phyloP scores from a whole-genome alignment of 176 grass and related monocot species.

The Cymbopogon citratus region DNA sequence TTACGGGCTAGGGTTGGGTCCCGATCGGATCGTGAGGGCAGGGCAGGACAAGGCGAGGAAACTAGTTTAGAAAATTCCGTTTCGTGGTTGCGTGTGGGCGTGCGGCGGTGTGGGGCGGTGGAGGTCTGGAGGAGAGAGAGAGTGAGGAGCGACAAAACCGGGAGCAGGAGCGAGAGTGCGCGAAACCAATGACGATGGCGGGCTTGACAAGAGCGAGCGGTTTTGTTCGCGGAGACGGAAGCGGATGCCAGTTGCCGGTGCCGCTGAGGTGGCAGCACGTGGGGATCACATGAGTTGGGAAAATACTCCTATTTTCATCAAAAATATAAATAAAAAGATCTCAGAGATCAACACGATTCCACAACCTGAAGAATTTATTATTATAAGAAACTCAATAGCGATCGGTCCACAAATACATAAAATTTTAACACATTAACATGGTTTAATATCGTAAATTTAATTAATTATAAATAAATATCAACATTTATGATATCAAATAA shows the following conservation, averaged over 20 bases:
- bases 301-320: not conserved
- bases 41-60: not conserved
- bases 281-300: slow-evolving; percentile 15
- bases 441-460: too few species aligned
- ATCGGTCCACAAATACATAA: too few species aligned
- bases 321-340: too few species aligned
- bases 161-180: not conserved
- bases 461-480: too few species aligned
- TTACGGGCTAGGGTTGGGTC: slow-evolving; percentile 23
- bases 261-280: slow-evolving; percentile 37
- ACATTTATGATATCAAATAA: too few species aligned
- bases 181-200: not conserved
- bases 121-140: not conserved
- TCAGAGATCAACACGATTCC: too few species aligned
- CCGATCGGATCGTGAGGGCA: slow-evolving; percentile 39
- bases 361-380: too few species aligned
- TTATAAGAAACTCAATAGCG: too few species aligned
- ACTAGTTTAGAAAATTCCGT: not conserved
- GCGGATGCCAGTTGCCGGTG: not conserved
- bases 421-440: too few species aligned
- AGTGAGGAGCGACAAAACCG: slow-evolving; percentile 37
- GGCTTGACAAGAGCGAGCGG: not conserved
- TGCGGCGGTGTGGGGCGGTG: not conserved
- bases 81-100: slow-evolving; percentile 30
- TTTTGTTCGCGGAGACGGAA: slow-evolving; percentile 9